phyloP scores from a whole-genome alignment of 108 stramenopile genomes.

The Cyclotella kingstonii region DNA sequence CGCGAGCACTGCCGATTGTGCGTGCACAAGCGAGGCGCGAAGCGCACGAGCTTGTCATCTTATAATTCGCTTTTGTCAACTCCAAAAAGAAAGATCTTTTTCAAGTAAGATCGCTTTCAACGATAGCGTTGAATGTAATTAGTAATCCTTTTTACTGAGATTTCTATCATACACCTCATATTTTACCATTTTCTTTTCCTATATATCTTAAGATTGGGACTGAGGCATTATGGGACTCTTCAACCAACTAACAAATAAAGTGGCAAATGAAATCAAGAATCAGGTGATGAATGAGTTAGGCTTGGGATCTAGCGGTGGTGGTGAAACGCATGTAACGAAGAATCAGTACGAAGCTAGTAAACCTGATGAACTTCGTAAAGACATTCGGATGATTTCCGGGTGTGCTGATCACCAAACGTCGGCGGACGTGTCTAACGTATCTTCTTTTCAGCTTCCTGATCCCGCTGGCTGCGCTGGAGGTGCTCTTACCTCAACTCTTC shows the following conservation, averaged over 20 bases:
- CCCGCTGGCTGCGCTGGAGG: constrained; percentile 71
- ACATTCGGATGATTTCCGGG: constrained; percentile 62
- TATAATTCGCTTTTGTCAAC: too few species aligned
- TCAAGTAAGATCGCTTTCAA: too few species aligned
- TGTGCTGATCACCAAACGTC: constrained; percentile 58
- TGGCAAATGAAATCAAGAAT: background rate
- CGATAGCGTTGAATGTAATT: too few species aligned
- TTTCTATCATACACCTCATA: too few species aligned
- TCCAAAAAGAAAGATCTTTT: too few species aligned
- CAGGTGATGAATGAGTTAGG: constrained; percentile 5
- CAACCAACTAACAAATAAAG: constrained; percentile 18
- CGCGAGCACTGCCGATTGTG: too few species aligned
- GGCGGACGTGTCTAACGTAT: constrained; percentile 51
- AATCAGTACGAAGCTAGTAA: constrained; percentile 23
- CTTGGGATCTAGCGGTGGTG: constrained; percentile 1
- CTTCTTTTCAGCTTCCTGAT: constrained; percentile 79
- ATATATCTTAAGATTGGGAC: too few species aligned
- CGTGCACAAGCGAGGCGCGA: too few species aligned
- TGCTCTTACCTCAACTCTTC: constrained; percentile 84
- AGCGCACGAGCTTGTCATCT: too few species aligned
- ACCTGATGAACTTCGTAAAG: constrained; percentile 40
- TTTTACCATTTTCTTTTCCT: too few species aligned
- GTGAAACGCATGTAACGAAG: constrained; percentile 2
- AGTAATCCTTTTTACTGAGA: too few species aligned
- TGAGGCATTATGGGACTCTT: constrained; percentile 40